A percentile compares a stretch with the other conserved stretches of the same genome.
These are phyloP conservation scores for Rhododendron ferrugineum DNA, from an alignment of 148 eudicot species.

Conservation along the genomic window DNA sequence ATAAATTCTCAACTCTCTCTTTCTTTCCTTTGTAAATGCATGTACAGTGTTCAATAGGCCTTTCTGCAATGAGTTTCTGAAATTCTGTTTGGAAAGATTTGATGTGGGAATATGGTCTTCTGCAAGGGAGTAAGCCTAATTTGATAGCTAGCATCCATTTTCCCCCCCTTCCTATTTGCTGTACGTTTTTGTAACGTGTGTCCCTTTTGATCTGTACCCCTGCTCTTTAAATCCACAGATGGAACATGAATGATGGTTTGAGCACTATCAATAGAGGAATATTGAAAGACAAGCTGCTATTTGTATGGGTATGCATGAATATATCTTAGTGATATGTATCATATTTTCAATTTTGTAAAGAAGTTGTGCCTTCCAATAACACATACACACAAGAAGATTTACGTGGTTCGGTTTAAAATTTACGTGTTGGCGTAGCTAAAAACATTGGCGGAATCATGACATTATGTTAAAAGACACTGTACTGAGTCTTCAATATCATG, in stretches of 20 bases:
- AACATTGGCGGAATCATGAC: too few relatives aligned
- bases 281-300: constrained; percentile 15
- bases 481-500: too few relatives aligned
- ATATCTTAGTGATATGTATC: neutral
- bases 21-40: too few relatives aligned
- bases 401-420: too few relatives aligned
- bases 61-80: constrained; percentile 35
- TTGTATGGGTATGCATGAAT: constrained; percentile 30
- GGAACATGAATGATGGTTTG: constrained; percentile 20
- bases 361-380: too few relatives aligned
- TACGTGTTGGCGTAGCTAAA: too few relatives aligned
- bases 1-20: too few relatives aligned
- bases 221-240: constrained; percentile 7
- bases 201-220: neutral
- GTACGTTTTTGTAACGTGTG: too few relatives aligned
- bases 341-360: too few relatives aligned
- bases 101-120: constrained; percentile 67
- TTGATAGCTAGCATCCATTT: neutral
- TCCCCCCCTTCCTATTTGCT: neutral
- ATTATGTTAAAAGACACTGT: too few relatives aligned
- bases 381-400: too few relatives aligned
- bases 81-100: constrained; percentile 48
- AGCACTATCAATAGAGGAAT: constrained; percentile 13
- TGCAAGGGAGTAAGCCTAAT: constrained; percentile 31
- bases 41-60: constrained; percentile 48